A percentile compares a stretch with the other conserved stretches of the same genome.
Conservation (phyloP, 1,139 yeast genomes). For the Hansenula anomala region DNA sequence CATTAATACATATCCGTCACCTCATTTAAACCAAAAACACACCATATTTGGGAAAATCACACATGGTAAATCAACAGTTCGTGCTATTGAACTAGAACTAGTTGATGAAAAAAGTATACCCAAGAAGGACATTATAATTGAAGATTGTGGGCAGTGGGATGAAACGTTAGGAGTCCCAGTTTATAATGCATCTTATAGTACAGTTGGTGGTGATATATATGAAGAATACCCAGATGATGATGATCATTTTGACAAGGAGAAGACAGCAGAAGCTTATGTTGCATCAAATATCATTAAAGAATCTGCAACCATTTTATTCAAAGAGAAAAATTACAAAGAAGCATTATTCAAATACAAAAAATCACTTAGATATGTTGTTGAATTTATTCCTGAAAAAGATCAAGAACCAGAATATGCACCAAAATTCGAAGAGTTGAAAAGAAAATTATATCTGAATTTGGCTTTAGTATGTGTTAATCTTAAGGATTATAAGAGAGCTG, state of each 20-base stretch:
- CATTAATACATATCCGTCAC: conserved; percentile 64
- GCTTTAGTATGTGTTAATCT: conserved; percentile 48
- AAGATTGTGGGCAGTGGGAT: conserved; percentile 64
- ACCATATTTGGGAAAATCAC: conserved; percentile 66
- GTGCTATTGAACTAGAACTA: conserved; percentile 52
- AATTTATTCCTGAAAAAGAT: conserved; percentile 65
- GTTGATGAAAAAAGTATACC: conserved; percentile 40
- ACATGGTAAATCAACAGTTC: conserved; percentile 66
- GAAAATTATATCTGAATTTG: conserved; percentile 56
- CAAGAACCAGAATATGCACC: conserved; percentile 49
- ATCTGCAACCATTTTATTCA: conserved; percentile 58
- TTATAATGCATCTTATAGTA: conserved; percentile 55
- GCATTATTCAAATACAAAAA: conserved; percentile 60
- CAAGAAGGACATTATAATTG: conserved; percentile 42
- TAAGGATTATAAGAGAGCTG: conserved; percentile 38
- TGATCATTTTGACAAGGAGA: conserved; percentile 48
- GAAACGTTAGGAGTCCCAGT: conserved; percentile 50
- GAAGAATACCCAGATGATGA: conserved; percentile 78
- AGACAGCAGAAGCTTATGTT: conserved; percentile 43
- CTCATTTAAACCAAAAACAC: conserved; percentile 73
- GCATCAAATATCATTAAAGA: conserved; percentile 56
- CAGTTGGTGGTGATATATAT: conserved; percentile 61
- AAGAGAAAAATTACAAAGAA: conserved; percentile 42
- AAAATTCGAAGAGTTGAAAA: conserved; percentile 52
- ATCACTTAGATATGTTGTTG: conserved; percentile 63